Conservation (phyloP, 345 rosid species). For the Reutealis trisperma region DNA sequence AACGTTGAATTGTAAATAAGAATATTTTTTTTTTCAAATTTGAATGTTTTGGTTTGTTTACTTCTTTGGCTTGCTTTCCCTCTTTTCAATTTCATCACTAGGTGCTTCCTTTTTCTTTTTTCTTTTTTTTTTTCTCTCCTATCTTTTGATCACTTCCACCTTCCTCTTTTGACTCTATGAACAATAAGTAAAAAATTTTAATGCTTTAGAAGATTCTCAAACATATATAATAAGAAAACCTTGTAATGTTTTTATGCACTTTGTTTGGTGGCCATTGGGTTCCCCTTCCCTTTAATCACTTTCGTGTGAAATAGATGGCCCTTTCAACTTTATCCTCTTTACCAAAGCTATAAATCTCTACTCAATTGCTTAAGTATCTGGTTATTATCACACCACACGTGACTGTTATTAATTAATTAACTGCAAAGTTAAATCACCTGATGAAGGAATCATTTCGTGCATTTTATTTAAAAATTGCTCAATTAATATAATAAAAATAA, state of each 20-base stretch:
- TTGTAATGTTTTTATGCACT: not conserved
- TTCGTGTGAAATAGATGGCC: not conserved
- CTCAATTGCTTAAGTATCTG: not conserved
- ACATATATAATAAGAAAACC: not conserved
- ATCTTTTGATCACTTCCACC: slow-evolving; percentile 3
- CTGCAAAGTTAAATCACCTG: no score
- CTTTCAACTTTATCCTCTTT: slow-evolving; percentile 5
- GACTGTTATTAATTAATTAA: not conserved
- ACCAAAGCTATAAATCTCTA: not conserved
- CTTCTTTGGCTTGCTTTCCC: not conserved
- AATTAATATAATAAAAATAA: no score
- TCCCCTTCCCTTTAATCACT: not conserved
- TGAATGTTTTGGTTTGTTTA: not conserved
- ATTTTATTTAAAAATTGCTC: no score
- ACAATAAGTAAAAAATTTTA: no score
- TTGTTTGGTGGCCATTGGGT: not conserved
- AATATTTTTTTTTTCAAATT: no score
- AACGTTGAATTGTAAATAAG: no score
- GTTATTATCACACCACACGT: slow-evolving; percentile 13
- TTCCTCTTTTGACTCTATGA: slow-evolving; percentile 16
- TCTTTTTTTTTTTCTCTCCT: not conserved
- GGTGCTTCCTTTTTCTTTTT: not conserved
- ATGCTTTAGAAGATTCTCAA: slow-evolving; percentile 35
- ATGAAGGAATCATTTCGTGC: no score
- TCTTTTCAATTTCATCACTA: slow-evolving; percentile 22